Conservation (phyloP, 2,329 filamentous ascomycete genomes). For the Claviceps africana region DNA sequence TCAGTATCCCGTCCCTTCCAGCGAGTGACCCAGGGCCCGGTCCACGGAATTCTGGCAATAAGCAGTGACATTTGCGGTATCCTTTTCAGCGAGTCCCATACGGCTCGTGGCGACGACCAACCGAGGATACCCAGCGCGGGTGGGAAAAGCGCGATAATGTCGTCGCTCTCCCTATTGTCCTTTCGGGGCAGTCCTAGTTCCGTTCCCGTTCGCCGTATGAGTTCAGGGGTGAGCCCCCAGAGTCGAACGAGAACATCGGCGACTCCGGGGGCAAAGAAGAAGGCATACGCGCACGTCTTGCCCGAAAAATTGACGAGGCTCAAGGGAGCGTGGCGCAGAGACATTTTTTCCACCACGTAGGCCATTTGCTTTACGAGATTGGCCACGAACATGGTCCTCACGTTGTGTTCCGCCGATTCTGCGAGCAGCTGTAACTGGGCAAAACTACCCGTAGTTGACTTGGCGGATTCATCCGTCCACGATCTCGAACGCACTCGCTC, state of each 20-base stretch:
- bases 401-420: conserved; percentile 72
- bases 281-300: conserved; percentile 82
- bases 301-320: conserved; percentile 74
- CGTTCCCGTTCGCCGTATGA: conserved; percentile 56
- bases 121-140: conserved; percentile 42
- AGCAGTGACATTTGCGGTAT: conserved; percentile 51
- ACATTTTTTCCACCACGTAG: conserved; percentile 82
- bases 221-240: conserved; percentile 58
- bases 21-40: conserved; percentile 67
- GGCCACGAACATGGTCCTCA: conserved; percentile 72
- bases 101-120: conserved; percentile 37
- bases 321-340: conserved; percentile 50
- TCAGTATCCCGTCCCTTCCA: conserved; percentile 85
- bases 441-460: conserved; percentile 50
- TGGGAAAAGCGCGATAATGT: conserved; percentile 58
- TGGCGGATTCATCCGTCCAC: conserved; percentile 33
- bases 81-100: conserved; percentile 47
- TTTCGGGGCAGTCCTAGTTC: conserved; percentile 51
- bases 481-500: conserved; percentile 32
- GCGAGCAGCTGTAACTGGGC: conserved; percentile 39
- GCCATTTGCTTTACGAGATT: conserved; percentile 74
- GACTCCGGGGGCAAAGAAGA: conserved; percentile 80
- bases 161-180: conserved; percentile 42
- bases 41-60: conserved; percentile 65
- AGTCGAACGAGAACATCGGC: conserved; percentile 71